Evolutionary conservation across 805 yeast species (phyloP), one percentile per base, ranked within the genome.

Genomic region (Candida multigemmis): DNA sequence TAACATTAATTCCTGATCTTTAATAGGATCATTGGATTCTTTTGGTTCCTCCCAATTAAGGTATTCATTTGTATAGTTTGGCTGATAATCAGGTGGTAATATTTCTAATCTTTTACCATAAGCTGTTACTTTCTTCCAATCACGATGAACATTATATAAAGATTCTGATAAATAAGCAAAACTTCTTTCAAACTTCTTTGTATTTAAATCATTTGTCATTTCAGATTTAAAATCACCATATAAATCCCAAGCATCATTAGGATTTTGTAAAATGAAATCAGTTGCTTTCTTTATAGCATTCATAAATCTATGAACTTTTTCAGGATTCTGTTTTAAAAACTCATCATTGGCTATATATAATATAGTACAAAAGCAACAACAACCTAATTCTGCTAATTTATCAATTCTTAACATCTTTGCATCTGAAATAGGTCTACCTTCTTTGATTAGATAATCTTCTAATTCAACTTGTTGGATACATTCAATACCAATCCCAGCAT

Each of bases 401-500:
- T 70, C 76, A 39, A 70, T 70, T 52, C 76, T 58, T 41, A 70
- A 50, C 76, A 70, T 70, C 40, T 67, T 61, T 30, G 68, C 75
- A 22, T 65, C 74, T 24, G 49, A 41, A 19, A 51, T 45, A 16
- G 63, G 60, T 40, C 64, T 56, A 12, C 71, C 71, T 34, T 58
- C 50, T 14, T 44, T 31, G 37, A 53, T 52, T 36, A 61, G 55
- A 46, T 63, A 63, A 35, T 68, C 72, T 42, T 68, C 75, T 39
- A 70, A 55, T 42, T 70, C 71, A 25, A 70, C 76, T 47, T 68
- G 74, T 44, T 70, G 76, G 45, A 70, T 66, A 48, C 74, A 69
- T 43, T 70, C 76, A 31, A 70, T 66, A 40, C 76, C 76, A 41
- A 70, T 61, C 27, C 76, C 76, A 31, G 74, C 74, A 43, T 70